A percentile compares a stretch with the other conserved stretches of the same genome.
phyloP scores from a whole-genome alignment of 1,284 basidiomycete genomes.

The Cryptococcus deneoformans region DNA sequence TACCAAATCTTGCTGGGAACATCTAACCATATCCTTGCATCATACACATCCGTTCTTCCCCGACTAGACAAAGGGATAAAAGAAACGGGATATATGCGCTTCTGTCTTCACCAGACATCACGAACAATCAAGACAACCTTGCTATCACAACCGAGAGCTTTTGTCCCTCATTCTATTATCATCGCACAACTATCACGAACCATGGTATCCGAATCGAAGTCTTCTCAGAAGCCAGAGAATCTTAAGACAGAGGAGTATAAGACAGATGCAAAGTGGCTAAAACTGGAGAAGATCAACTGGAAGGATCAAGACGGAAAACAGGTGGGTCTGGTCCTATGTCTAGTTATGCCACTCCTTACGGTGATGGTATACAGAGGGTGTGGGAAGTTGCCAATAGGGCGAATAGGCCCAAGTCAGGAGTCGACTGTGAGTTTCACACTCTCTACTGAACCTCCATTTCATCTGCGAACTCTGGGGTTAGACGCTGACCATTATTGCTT shows the following conservation, averaged over 20 bases:
- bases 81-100: not conserved
- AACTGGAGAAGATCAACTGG: conserved; percentile 58
- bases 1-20: no score
- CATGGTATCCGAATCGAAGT: not conserved
- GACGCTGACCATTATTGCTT: not conserved
- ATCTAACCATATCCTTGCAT: no score
- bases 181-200: not conserved
- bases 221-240: conserved; percentile 33
- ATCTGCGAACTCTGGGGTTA: not conserved
- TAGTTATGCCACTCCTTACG: not conserved
- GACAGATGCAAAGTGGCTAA: conserved; percentile 45
- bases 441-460: not conserved
- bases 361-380: conserved; percentile 54
- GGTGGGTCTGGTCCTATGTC: conserved; percentile 49
- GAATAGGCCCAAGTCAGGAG: conserved; percentile 66
- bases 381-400: conserved; percentile 86
- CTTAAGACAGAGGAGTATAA: conserved; percentile 31
- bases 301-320: conserved; percentile 68
- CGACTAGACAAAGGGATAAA: not conserved
- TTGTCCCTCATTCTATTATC: not conserved
- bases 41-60: no score
- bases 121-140: not conserved
- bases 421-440: conserved; percentile 63
- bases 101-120: no score
- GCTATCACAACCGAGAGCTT: not conserved